Conservation (phyloP, 2,329 filamentous ascomycete genomes). For the Apiospora sp. region DNA sequence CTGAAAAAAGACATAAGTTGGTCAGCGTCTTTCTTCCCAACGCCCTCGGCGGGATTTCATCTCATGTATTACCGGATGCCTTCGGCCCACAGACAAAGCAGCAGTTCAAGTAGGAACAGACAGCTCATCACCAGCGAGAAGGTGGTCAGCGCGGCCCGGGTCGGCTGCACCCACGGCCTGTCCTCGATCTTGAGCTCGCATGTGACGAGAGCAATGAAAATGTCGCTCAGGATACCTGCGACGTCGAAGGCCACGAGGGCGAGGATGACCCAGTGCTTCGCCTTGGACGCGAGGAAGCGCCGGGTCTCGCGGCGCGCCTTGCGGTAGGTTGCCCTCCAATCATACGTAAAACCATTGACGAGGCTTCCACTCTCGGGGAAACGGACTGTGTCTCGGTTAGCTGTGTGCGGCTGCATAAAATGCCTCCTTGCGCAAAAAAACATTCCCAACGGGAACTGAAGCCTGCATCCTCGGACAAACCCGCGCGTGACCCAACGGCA, state of each 20-base stretch:
- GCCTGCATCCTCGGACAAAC: not conserved
- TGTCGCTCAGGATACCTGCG: constrained; percentile 52
- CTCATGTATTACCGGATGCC: constrained; percentile 59
- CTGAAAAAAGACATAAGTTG: constrained; percentile 41
- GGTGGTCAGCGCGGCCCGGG: constrained; percentile 53
- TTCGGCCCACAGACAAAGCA: constrained; percentile 67
- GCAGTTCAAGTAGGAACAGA: constrained; percentile 70
- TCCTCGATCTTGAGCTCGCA: constrained; percentile 53
- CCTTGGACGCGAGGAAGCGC: constrained; percentile 44
- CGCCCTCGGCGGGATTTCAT: not conserved
- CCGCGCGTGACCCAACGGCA: not conserved
- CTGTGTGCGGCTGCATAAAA: not conserved
- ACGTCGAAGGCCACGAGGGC: constrained; percentile 55
- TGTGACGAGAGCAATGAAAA: constrained; percentile 57
- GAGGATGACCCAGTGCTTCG: constrained; percentile 56
- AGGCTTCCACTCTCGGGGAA: constrained; percentile 28
- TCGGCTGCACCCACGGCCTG: constrained; percentile 50
- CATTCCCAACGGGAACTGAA: not conserved
- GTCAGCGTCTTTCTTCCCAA: constrained; percentile 12
- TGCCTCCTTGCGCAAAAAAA: not conserved
- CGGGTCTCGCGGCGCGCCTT: constrained; percentile 30
- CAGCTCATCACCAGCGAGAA: constrained; percentile 67
- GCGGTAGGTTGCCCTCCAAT: constrained; percentile 27
- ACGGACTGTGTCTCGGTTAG: constrained; percentile 25
- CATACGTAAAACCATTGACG: not conserved